phyloP scores from a whole-genome alignment of 108 stramenopile genomes.

The Aurantiochytrium sp. region DNA sequence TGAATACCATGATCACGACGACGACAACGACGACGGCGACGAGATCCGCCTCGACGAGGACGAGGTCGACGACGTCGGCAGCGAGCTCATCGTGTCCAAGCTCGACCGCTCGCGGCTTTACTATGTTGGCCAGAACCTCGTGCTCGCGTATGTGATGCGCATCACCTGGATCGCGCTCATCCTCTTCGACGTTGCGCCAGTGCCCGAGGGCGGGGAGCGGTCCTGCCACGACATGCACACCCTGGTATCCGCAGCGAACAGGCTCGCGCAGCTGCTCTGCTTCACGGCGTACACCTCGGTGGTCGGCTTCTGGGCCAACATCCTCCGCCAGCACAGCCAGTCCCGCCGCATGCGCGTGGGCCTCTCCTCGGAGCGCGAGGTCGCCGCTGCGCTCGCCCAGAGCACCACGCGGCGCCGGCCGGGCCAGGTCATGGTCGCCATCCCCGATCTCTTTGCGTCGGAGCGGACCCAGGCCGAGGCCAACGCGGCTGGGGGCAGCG shows the following conservation, averaged over 20 bases:
- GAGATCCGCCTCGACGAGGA: too few species aligned
- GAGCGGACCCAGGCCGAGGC: background rate
- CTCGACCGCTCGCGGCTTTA: background rate
- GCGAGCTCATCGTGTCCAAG: background rate
- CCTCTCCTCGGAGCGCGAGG: background rate
- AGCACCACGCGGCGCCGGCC: background rate
- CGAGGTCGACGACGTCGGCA: background rate
- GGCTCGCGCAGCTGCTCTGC: background rate
- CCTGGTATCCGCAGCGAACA: background rate
- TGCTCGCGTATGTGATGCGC: background rate
- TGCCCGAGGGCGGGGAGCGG: background rate
- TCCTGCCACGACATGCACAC: slow-evolving; percentile 2
- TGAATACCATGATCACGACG: too few species aligned
- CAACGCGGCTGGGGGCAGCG: background rate
- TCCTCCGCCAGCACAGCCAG: background rate
- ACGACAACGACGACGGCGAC: too few species aligned
- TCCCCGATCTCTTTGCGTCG: background rate
- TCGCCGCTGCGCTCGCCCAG: background rate
- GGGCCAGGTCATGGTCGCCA: background rate
- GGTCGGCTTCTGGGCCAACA: background rate
- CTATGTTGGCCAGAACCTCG: background rate
- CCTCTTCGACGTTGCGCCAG: background rate
- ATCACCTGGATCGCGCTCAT: background rate
- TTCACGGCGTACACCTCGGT: background rate
- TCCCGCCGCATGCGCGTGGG: background rate